Conservation (phyloP, 352 stramenopile species). For the Pythium graminicola region DNA sequence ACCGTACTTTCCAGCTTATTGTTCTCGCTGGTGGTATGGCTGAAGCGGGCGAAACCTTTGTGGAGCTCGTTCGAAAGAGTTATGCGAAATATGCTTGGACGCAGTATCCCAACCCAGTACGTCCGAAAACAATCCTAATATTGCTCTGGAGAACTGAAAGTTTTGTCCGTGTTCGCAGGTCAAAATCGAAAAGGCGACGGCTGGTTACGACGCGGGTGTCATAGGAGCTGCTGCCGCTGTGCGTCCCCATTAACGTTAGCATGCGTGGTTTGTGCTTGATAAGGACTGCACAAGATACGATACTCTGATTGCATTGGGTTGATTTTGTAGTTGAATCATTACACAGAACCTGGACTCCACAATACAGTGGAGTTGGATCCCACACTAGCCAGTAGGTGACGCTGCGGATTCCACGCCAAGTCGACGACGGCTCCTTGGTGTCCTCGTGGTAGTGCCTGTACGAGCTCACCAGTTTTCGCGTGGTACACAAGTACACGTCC, state of each 20-base stretch:
- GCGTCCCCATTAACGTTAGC: constrained; percentile 1
- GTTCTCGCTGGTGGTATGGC: constrained; percentile 71
- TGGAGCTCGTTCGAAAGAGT: constrained; percentile 51
- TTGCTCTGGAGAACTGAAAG: too few species aligned
- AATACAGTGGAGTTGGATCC: constrained; percentile 71
- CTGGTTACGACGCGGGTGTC: constrained; percentile 80
- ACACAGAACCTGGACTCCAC: constrained; percentile 39
- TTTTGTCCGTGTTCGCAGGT: too few species aligned
- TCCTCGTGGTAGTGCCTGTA: constrained; percentile 46
- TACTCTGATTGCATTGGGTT: neutral
- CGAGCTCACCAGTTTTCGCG: constrained; percentile 43
- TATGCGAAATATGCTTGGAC: constrained; percentile 74
- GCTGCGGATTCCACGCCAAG: constrained; percentile 79
- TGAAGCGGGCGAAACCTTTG: constrained; percentile 60
- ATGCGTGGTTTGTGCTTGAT: neutral
- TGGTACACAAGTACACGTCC: constrained; percentile 70
- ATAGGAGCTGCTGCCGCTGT: constrained; percentile 54
- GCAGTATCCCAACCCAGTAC: constrained; percentile 64
- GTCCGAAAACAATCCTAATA: neutral
- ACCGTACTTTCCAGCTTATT: constrained; percentile 48
- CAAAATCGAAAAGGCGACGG: constrained; percentile 67
- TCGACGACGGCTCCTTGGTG: constrained; percentile 62
- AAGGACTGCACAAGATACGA: neutral
- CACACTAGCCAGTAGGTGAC: constrained; percentile 66
- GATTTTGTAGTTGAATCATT: neutral